Conservation (phyloP, 2,329 filamentous ascomycete species). For the Elsinoe arachidis region DNA sequence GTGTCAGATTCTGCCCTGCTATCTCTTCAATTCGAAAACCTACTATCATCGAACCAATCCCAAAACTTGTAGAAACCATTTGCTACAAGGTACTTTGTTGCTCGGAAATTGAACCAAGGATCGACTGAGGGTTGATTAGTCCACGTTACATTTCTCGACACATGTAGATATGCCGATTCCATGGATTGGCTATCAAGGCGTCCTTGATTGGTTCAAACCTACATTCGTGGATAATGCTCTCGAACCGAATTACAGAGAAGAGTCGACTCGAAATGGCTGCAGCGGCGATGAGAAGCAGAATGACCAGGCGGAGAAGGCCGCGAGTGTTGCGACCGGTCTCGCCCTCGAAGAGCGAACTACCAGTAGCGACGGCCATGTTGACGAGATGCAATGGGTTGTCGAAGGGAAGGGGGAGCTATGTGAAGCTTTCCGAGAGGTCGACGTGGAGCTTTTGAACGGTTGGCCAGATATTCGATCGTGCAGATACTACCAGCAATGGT, state of each 20-base stretch:
- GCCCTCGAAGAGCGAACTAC: constrained; percentile 58
- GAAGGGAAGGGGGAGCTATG: not conserved
- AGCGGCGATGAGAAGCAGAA: constrained; percentile 82
- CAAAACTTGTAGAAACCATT: constrained; percentile 98
- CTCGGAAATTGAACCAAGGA: constrained; percentile 99
- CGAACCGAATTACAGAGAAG: constrained; percentile 97
- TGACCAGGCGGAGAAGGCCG: constrained; percentile 77
- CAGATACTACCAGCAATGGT: not conserved
- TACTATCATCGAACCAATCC: constrained; percentile 99
- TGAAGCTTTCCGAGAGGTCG: constrained; percentile 3
- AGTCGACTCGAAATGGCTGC: constrained; percentile 87
- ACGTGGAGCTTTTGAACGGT: constrained; percentile 10
- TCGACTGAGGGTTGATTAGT: constrained; percentile 56
- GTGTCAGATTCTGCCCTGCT: not conserved
- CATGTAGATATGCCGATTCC: no score
- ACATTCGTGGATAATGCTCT: constrained; percentile 99
- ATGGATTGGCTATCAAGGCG: not conserved
- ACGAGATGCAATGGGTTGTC: not conserved
- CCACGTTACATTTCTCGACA: not conserved
- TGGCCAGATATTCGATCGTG: not conserved
- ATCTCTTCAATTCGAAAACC: constrained; percentile 21
- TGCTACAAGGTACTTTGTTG: constrained; percentile 92
- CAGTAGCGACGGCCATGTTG: constrained; percentile 32
- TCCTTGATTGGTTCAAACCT: constrained; percentile 35
- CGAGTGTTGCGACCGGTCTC: constrained; percentile 73